Conservation (phyloP, 495 filamentous ascomycete species). For the Talaromyces stipitatus region DNA sequence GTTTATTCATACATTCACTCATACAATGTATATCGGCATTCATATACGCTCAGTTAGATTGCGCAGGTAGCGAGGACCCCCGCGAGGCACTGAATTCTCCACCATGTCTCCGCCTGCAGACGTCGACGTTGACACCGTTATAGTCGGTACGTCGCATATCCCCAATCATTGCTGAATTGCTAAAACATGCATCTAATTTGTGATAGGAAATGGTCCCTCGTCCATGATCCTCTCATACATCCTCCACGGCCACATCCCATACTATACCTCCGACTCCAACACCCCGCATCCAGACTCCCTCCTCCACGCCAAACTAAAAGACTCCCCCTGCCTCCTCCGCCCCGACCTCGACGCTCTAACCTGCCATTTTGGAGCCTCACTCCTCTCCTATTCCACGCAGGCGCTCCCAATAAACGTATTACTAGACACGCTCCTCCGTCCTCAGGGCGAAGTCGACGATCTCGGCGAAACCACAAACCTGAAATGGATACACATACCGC, state of each 20-base stretch:
- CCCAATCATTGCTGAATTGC: background rate
- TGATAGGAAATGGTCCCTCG: constrained; percentile 59
- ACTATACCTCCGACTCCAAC: constrained; percentile 39
- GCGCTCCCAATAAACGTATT: constrained; percentile 58
- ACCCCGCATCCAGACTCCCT: constrained; percentile 54
- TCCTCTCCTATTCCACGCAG: constrained; percentile 57
- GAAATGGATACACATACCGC: constrained; percentile 46
- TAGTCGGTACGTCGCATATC: constrained; percentile 34
- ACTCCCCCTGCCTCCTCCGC: constrained; percentile 34
- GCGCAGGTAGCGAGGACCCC: background rate
- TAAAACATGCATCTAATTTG: constrained; percentile 8
- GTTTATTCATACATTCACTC: background rate
- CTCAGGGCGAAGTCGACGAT: constrained; percentile 53
- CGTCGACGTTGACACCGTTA: constrained; percentile 35
- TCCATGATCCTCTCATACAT: constrained; percentile 62
- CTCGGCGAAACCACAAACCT: constrained; percentile 42
- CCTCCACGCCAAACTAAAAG: constrained; percentile 47
- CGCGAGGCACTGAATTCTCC: background rate
- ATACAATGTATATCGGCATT: background rate
- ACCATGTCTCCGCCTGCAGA: constrained; percentile 7
- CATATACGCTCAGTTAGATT: background rate
- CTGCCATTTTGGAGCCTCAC: constrained; percentile 54
- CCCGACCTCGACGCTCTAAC: constrained; percentile 40
- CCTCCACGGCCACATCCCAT: constrained; percentile 57
- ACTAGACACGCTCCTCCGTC: constrained; percentile 57